Conservation (phyloP, 805 yeast genomes). For the Candida odintsovae region DNA sequence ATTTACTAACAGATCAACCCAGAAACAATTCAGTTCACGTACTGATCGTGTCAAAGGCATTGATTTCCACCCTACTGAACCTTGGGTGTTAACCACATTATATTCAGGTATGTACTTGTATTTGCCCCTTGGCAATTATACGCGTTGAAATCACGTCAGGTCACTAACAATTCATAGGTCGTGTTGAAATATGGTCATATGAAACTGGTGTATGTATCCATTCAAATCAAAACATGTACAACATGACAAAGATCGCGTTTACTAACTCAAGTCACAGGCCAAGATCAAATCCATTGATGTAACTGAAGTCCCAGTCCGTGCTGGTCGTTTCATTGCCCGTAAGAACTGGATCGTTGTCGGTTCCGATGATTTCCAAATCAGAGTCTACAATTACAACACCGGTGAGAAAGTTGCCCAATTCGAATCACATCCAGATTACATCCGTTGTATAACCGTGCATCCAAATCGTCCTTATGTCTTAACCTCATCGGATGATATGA, state of each 20-base stretch:
- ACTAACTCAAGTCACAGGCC: constrained; percentile 27
- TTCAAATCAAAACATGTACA: not conserved
- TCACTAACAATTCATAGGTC: constrained; percentile 20
- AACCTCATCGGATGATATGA: constrained; percentile 87
- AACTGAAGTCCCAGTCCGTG: constrained; percentile 92
- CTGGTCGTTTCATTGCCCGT: constrained; percentile 91
- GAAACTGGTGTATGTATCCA: constrained; percentile 53
- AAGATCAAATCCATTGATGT: constrained; percentile 88
- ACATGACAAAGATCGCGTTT: not conserved
- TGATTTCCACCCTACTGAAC: constrained; percentile 97
- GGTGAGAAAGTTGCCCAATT: constrained; percentile 92
- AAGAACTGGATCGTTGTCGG: constrained; percentile 98
- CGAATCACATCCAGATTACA: constrained; percentile 97
- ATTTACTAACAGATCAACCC: constrained; percentile 7
- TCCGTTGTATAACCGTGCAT: constrained; percentile 89
- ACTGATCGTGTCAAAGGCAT: constrained; percentile 97
- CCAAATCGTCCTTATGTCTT: constrained; percentile 87
- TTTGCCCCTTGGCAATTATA: not conserved
- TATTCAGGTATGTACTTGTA: constrained; percentile 60
- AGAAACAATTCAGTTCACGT: constrained; percentile 83
- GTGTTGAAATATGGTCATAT: constrained; percentile 88
- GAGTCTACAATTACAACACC: constrained; percentile 93
- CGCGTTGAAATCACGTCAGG: not conserved
- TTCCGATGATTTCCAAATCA: constrained; percentile 88
- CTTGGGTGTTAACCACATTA: constrained; percentile 91